Conservation (phyloP, 257 asterid species). For the Capsicum baccatum region DNA sequence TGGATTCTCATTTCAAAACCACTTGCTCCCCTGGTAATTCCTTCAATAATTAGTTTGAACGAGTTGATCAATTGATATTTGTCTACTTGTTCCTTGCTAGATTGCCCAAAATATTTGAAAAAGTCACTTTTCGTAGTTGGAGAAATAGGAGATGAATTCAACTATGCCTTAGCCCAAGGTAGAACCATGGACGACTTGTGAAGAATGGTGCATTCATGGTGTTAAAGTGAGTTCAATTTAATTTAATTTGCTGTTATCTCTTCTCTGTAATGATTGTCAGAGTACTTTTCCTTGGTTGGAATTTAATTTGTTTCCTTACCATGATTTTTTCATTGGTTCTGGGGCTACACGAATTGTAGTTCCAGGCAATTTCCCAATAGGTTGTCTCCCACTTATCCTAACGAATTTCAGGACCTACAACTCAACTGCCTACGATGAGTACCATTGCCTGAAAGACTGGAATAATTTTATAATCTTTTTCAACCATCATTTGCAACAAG, state of each 20-base stretch:
- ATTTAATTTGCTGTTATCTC: background rate
- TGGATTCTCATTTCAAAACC: conserved; percentile 33
- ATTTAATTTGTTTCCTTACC: background rate
- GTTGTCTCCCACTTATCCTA: conserved; percentile 33
- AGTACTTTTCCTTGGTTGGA: too few species aligned
- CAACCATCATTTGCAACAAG: conserved; percentile 34
- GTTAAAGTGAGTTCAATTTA: conserved; percentile 26
- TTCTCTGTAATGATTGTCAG: background rate
- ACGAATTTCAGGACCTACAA: conserved; percentile 20
- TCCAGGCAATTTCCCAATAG: conserved; percentile 37
- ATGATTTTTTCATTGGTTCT: background rate
- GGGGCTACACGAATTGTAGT: conserved; percentile 22
- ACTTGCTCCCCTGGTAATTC: conserved; percentile 22
- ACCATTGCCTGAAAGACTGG: conserved; percentile 32
- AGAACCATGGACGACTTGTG: conserved; percentile 29
- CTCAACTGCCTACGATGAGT: conserved; percentile 26
- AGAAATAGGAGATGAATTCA: conserved; percentile 39
- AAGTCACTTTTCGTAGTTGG: conserved; percentile 34
- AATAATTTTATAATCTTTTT: conserved; percentile 28
- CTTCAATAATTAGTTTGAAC: background rate
- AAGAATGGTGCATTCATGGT: conserved; percentile 28
- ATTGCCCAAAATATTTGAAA: background rate
- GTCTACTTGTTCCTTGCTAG: background rate
- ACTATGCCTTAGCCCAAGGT: conserved; percentile 32
- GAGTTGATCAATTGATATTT: background rate